A percentile compares a stretch with the other conserved stretches of the same genome.
Conservation (phyloP, 1,284 basidiomycete genomes). For the Irpex lacteus region DNA sequence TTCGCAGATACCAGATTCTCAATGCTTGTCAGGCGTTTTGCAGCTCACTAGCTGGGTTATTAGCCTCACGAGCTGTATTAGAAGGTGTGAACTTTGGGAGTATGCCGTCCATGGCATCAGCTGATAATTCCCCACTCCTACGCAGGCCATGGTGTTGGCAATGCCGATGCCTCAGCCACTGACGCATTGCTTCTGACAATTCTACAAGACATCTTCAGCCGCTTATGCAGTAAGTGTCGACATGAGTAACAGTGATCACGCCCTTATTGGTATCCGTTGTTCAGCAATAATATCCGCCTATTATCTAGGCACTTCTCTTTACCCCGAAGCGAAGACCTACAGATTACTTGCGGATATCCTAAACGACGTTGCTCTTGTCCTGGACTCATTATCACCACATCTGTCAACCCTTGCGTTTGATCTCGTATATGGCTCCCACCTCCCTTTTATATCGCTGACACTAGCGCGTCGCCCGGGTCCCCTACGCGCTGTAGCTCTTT, state of each 20-base stretch:
- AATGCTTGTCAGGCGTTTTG: conserved; percentile 70
- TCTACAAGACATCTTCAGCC: conserved; percentile 59
- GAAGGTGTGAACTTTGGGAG: conserved; percentile 42
- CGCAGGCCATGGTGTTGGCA: conserved; percentile 64
- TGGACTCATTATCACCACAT: conserved; percentile 59
- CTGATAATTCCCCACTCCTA: not conserved
- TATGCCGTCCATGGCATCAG: not conserved
- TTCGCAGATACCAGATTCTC: conserved; percentile 50
- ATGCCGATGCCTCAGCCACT: conserved; percentile 63
- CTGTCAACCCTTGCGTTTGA: conserved; percentile 27
- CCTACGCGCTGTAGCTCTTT: conserved; percentile 48
- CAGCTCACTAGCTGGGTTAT: conserved; percentile 58
- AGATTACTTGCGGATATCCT: conserved; percentile 68
- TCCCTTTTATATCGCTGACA: conserved; percentile 19
- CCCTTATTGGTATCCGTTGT: no score
- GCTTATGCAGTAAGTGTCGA: conserved; percentile 54
- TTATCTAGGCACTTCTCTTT: conserved; percentile 58
- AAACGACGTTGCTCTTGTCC: conserved; percentile 56
- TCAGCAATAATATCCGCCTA: conserved; percentile 63
- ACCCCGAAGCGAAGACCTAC: conserved; percentile 68
- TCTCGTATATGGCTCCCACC: not conserved
- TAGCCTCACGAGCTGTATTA: conserved; percentile 65
- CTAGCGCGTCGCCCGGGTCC: conserved; percentile 26
- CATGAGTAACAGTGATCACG: no score
- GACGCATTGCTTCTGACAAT: conserved; percentile 61